Evolutionary conservation across 2,329 filamentous ascomycete genomes (phyloP), one percentile per base, ranked within the genome.

Genomic region (Grosmannia huntii): DNA sequence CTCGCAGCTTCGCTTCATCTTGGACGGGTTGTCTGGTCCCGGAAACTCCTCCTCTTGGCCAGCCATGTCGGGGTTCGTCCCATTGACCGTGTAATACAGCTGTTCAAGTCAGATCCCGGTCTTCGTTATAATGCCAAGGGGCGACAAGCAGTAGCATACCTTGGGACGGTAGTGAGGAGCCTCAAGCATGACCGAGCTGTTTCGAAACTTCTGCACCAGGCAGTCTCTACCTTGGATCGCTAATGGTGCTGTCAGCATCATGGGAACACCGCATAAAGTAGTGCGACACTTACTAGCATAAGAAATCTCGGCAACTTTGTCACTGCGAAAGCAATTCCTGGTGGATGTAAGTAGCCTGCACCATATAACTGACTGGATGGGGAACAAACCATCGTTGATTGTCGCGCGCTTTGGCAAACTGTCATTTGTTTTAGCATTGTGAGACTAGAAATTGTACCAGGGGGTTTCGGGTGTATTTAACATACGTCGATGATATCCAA

Each of bases 111-210:
- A 68, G 64, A 33, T 31, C 53, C 50, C 53, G 23, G 54, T 10
- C 1, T n/a, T 23, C 21, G 7, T 19, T n/a, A n/a, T n/a, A 10
- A 2, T 11, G 1, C 1, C 19, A 33, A 44, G 5, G 11, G 16
- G 27, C 5, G 25, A 16, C 1, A 28, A 21, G 36, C 1, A 16
- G 19, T 7, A 41, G 4, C 55, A 19, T 58, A 90, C 87, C 78
- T 95, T 95, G 0, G 94, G 94, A 0, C 90, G 85, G 66, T 90
- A 95, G 56, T 86, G 84, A 0, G 83, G 77, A 12, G 84, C 81
- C 71, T 97, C 91, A 0, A 92, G 77, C 90, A 97, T 96, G 33
- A 99, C 90, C 0, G 90, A 92, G 46, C 90, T 96, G 74, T 99
- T 99, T 41, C 94, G 85, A 68, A 99, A 99, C 68, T 97, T 96